Base-by-base conservation (phyloP, 371 early-diverging fungal genomes). In the Lichtheimia corymbifera region DNA sequence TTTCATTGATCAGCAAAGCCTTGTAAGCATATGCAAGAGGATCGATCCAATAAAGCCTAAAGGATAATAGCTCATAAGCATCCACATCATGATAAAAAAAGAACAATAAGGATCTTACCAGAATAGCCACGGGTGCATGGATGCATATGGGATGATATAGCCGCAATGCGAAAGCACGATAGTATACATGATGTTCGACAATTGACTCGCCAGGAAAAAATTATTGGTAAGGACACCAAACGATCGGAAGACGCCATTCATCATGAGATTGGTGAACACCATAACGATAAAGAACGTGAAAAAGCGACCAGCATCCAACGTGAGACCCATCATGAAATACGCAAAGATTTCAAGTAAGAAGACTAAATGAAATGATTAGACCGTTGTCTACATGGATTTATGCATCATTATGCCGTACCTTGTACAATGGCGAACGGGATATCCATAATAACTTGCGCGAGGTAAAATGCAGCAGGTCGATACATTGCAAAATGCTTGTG, bases 401-500 rank as follows among this genome's bases (percentile, higher is more conserved):
- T 9, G 6, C 6, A 35, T 35, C 35, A 35, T 11, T 9, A 35
- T 15, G 3, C 3, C 25, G 12, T 41, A 44, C 13, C 17, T 71
- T 71, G 18, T 65, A 43, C 55, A 78, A 71, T 17, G 1, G 68
- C 73, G n/a, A 64, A 67, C 1, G 67, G 80, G 14, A 80, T 50
- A 58, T 74, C 77, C 70, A 77, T 59, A 27, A 79, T 58, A n/a
- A 82, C 77, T 67, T 87, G 83, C 4, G 88, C 82, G 27, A 89
- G 28, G 35, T 84, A 86, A 57, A 77, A 79, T 0, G 88, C 84
- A 0, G 85, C 79, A 1, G 91, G 87, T 17, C 83, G 78, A 62
- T 87, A 88, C 54, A 91, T 64, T 2, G 87, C 89, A 65, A 76
- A 82, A 15, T 78, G 81, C 59, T 87, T 87, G 70, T 89, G 89